phyloP scores from a whole-genome alignment of 352 stramenopile genomes.

The Globisporangium nodosum region DNA sequence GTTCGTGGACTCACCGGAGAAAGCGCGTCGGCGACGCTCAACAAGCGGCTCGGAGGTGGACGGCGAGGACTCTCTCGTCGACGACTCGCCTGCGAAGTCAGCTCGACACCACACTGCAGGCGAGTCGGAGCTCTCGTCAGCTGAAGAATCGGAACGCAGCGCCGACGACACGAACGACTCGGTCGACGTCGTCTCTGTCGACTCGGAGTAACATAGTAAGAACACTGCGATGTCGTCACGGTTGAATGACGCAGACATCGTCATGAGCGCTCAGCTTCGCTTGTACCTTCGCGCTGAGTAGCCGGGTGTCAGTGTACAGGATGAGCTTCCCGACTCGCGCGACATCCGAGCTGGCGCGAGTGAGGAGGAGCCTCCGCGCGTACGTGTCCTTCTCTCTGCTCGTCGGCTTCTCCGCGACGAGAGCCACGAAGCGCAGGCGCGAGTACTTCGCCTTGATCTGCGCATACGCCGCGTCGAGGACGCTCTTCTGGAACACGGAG shows the following conservation, averaged over 20 bases:
- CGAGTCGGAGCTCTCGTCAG: background rate
- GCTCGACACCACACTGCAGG: background rate
- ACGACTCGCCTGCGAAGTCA: background rate
- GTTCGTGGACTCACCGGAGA: background rate
- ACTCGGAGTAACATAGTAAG: background rate
- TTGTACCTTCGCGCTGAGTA: slow-evolving; percentile 16
- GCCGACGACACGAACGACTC: background rate
- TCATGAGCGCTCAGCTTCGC: slow-evolving; percentile 3
- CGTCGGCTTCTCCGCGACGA: slow-evolving; percentile 24
- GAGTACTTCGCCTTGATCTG: slow-evolving; percentile 14
- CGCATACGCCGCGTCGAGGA: slow-evolving; percentile 21
- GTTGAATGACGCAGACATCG: slow-evolving; percentile 7
- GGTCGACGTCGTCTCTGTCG: background rate
- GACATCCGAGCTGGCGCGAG: slow-evolving; percentile 31
- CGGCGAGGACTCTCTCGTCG: background rate
- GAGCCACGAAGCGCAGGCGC: slow-evolving; percentile 30
- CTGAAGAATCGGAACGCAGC: background rate
- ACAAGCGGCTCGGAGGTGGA: background rate
- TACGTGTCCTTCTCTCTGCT: slow-evolving; percentile 22
- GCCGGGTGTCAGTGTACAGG: slow-evolving; percentile 20
- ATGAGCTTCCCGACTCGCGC: slow-evolving; percentile 28
- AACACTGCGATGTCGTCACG: background rate
- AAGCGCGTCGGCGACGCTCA: background rate
- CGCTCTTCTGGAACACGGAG: slow-evolving; percentile 29
- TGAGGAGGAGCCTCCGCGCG: slow-evolving; percentile 13